Evolutionary conservation across 257 asterid species (phyloP).

Genomic region (Datura wrightii): DNA sequence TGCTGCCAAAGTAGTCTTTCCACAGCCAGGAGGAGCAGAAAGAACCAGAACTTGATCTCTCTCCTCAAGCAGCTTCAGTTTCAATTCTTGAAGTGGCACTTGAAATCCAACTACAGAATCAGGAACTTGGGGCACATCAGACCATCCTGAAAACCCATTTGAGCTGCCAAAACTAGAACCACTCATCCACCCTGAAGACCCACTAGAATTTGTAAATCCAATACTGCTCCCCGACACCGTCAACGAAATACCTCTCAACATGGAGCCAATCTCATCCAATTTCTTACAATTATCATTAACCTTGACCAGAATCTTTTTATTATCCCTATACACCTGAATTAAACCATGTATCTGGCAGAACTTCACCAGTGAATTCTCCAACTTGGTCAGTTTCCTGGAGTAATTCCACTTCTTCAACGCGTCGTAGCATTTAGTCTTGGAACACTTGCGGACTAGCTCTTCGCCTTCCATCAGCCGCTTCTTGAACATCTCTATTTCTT

Average conservation of each 20-base stretch:
- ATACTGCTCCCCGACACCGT: not conserved
- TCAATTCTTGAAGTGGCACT: constrained; percentile 39
- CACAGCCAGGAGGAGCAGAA: constrained; percentile 54
- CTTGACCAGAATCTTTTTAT: constrained; percentile 32
- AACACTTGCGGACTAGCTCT: constrained; percentile 38
- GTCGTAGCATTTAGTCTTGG: constrained; percentile 35
- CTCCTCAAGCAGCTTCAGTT: constrained; percentile 34
- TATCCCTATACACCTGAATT: constrained; percentile 42
- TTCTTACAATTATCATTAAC: constrained; percentile 32
- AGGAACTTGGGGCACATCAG: constrained; percentile 36
- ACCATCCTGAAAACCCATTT: constrained; percentile 35
- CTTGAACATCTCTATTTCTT: constrained; percentile 35
- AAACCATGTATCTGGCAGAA: constrained; percentile 44
- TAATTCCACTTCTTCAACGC: constrained; percentile 33
- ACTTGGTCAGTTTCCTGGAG: constrained; percentile 38
- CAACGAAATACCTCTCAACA: not conserved
- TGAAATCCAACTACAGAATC: constrained; percentile 44
- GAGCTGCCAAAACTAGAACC: not conserved
- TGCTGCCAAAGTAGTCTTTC: constrained; percentile 47
- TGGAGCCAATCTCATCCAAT: constrained; percentile 28
- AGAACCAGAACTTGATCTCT: constrained; percentile 38
- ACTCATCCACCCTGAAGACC: not conserved
- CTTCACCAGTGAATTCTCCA: constrained; percentile 31
- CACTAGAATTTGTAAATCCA: constrained; percentile 8
- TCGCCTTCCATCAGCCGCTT: constrained; percentile 33